phyloP scores from a whole-genome alignment of 2,329 filamentous ascomycete genomes.

The Aspergillus transmontanensis region DNA sequence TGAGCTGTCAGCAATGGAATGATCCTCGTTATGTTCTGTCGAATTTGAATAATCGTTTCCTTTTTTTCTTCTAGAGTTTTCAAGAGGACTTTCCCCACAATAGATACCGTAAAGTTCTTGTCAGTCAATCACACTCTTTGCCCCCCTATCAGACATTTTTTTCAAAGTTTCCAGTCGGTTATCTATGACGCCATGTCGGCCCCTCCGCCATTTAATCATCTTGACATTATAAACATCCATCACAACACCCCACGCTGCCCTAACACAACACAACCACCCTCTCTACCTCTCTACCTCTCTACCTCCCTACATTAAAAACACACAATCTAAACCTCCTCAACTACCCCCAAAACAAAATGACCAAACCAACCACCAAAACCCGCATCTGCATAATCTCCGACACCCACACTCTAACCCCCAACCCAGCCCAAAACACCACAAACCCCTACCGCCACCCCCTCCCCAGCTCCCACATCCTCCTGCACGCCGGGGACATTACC shows the following conservation, averaged over 20 bases:
- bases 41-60: conserved; percentile 5
- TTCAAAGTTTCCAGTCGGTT: not conserved
- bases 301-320: not conserved
- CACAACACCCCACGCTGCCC: too few species aligned
- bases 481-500: conserved; percentile 64
- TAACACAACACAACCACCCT: not conserved
- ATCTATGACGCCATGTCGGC: not conserved
- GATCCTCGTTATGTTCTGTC: conserved; percentile 31
- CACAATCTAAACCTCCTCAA: not conserved
- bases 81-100: not conserved
- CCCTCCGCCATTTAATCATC: not conserved
- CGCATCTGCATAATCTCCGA: conserved; percentile 48
- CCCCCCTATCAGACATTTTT: too few species aligned
- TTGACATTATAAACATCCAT: not conserved
- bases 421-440: conserved; percentile 20
- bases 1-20: conserved; percentile 42
- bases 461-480: conserved; percentile 54
- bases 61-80: not conserved
- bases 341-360: not conserved
- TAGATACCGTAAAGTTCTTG: not conserved
- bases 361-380: conserved; percentile 34
- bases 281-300: too few species aligned
- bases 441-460: conserved; percentile 47
- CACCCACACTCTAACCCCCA: conserved; percentile 39
- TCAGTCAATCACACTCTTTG: too few species aligned